Evolutionary conservation across 352 stramenopile species (phyloP).

Genomic region (Phytophthora parvispora): DNA sequence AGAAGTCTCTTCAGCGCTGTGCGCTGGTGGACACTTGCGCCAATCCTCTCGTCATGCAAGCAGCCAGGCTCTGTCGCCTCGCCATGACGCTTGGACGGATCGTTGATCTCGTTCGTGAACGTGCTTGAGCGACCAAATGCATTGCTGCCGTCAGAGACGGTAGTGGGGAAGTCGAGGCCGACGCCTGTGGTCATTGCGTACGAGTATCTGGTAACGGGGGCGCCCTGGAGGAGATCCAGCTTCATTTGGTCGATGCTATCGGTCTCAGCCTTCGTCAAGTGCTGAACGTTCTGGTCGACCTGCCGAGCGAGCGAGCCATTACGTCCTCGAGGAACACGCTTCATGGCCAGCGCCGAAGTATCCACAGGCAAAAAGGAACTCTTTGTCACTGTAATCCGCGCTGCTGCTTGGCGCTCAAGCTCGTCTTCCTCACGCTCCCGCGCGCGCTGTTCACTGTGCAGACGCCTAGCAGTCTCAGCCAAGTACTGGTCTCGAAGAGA

Average conservation of each 20-base stretch:
- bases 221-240: constrained; percentile 54
- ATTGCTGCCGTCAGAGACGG: constrained; percentile 63
- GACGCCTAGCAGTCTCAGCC: constrained; percentile 45
- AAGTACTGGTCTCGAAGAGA: constrained; percentile 58
- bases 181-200: constrained; percentile 68
- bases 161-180: constrained; percentile 63
- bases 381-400: constrained; percentile 38
- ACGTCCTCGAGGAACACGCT: constrained; percentile 59
- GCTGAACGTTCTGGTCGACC: constrained; percentile 58
- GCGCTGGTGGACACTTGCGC: constrained; percentile 69
- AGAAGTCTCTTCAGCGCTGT: constrained; percentile 64
- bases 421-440: constrained; percentile 37
- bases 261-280: constrained; percentile 73
- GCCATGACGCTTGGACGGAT: constrained; percentile 70
- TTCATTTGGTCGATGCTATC: constrained; percentile 84
- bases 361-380: constrained; percentile 53
- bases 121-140: constrained; percentile 72
- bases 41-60: constrained; percentile 56
- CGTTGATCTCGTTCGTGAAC: constrained; percentile 80
- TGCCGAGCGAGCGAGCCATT: constrained; percentile 56
- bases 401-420: constrained; percentile 20
- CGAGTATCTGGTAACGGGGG: constrained; percentile 73
- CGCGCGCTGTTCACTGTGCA: constrained; percentile 47
- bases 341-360: constrained; percentile 33
- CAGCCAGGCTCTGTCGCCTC: constrained; percentile 75